Percentiles rank a stretch among this genome's conserved stretches.
These are phyloP conservation scores for Penicillium sp. DNA, from an alignment of 2,329 filamentous ascomycete genomes.

Conservation along the genomic window DNA sequence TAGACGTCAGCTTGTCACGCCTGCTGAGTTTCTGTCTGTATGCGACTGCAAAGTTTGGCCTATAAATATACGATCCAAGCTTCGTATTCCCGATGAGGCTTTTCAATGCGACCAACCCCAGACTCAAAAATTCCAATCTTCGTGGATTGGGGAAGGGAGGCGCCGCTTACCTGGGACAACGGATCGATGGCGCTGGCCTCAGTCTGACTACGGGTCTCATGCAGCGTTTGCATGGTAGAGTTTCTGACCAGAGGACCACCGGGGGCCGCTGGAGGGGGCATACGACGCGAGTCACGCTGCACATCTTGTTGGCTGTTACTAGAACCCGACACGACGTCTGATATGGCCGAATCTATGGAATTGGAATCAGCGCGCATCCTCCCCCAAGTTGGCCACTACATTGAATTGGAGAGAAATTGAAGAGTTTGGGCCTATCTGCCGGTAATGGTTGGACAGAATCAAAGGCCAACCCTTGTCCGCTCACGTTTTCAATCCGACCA, in stretches of 20 bases:
- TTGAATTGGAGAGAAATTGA: neutral
- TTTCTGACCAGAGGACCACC: constrained; percentile 28
- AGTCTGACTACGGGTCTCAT: constrained; percentile 34
- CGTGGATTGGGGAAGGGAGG: too few species aligned
- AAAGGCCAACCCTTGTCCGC: neutral
- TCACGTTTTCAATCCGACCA: constrained; percentile 1
- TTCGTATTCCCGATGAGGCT: constrained; percentile 1
- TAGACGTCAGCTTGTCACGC: constrained; percentile 1
- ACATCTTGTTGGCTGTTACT: constrained; percentile 34
- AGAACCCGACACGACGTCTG: constrained; percentile 37
- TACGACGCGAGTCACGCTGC: constrained; percentile 27
- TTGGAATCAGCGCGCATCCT: constrained; percentile 13
- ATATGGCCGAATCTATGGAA: constrained; percentile 30
- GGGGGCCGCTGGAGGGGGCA: constrained; percentile 12
- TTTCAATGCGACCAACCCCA: neutral
- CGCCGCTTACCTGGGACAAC: constrained; percentile 62
- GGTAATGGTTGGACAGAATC: neutral
- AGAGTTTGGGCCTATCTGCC: neutral
- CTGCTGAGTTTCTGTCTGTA: neutral
- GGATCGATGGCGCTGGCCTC: constrained; percentile 63
- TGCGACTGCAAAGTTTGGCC: constrained; percentile 2
- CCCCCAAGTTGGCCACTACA: neutral
- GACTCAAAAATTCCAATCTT: too few species aligned
- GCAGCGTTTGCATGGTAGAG: constrained; percentile 30
- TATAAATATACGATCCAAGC: neutral